Base-by-base conservation (phyloP, 2,329 filamentous ascomycete genomes). In the Cytospora mali region DNA sequence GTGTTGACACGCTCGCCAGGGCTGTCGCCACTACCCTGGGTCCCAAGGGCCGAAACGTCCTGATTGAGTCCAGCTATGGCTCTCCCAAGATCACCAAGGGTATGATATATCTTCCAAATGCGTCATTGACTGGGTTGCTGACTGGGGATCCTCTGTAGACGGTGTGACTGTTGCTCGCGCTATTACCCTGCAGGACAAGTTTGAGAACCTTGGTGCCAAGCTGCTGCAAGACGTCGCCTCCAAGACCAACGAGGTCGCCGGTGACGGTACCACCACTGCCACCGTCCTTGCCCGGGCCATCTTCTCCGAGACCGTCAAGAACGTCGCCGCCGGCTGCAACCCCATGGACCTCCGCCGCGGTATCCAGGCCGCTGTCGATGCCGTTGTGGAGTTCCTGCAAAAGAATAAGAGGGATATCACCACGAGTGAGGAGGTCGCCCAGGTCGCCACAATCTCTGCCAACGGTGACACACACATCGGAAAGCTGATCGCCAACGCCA, bases 231-330 rank as follows among this genome's bases (percentile, higher is more conserved):
- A 99, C 79, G 95, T 99, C 70, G 95, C 95, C 73, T 95, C 92
- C 75, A 99, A 99, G 89, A 99, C 95, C 76, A 99, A 99, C 84
- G 95, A 99, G 83, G 89, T 93, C 71, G 95, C 95, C 70, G 95
- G 95, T 89, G 95, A 99, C 78, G 95, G 95, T 80, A 99, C 95
- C 72, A 99, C 95, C 69, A 97, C 93, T 69, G 95, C 95, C 69
- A 99, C 95, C 68, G 95, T 98, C 70, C 92, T 99, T 70, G 95
- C 93, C 71, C 92, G 93, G 72, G 91, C 93, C 77, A 99, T 99
- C 81, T 99, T 99, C 87, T 96, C 95, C 79, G 95, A 99, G 86
- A 98, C 94, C 61, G 95, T 98, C 77, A 99, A 99, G 90, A 99
- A 99, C 78, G 95, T 99, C 69, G 95, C 95, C 69, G 95, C 95